A percentile compares a stretch with the other conserved stretches of the same genome.
Evolutionary conservation across 768 basidiomycete species (phyloP).

Genomic region (Nevesoporus exiguus): DNA sequence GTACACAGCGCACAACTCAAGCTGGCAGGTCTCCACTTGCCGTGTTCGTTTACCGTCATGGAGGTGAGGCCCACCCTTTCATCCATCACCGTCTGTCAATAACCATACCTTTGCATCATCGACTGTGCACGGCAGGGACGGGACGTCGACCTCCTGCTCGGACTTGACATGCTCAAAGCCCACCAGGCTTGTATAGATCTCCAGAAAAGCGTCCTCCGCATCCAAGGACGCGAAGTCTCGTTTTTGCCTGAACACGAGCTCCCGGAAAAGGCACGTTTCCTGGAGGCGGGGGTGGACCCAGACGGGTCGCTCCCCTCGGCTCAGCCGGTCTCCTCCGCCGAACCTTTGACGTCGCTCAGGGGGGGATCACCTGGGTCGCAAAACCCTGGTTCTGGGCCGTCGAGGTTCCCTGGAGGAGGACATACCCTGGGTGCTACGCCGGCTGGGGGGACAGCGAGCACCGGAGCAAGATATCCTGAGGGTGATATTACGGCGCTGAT

Average conservation of each 20-base stretch:
- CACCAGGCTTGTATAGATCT: slow-evolving; percentile 97
- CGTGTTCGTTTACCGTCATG: slow-evolving; percentile 93
- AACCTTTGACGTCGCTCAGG: slow-evolving; percentile 5
- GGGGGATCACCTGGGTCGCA: slow-evolving; percentile 17
- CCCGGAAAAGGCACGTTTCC: slow-evolving; percentile 68
- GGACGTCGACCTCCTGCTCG: slow-evolving; percentile 92
- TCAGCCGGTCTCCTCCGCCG: slow-evolving; percentile 21
- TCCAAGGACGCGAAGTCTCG: slow-evolving; percentile 81
- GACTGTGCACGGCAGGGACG: slow-evolving; percentile 54
- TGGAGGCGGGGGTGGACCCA: slow-evolving; percentile 33
- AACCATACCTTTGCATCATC: background rate
- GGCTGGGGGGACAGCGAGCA: slow-evolving; percentile 34
- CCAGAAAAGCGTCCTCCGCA: slow-evolving; percentile 83
- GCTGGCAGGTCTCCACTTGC: slow-evolving; percentile 75
- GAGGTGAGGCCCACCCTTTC: slow-evolving; percentile 51
- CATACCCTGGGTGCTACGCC: slow-evolving; percentile 53
- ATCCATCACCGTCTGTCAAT: background rate
- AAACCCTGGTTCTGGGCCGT: slow-evolving; percentile 41
- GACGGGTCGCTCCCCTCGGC: slow-evolving; percentile 19
- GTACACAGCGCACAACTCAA: slow-evolving; percentile 94
- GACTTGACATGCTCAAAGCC: slow-evolving; percentile 98
- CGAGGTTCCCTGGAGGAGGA: slow-evolving; percentile 67
- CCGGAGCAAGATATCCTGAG: slow-evolving; percentile 55
- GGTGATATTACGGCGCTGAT: slow-evolving; percentile 60
- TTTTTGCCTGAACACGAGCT: slow-evolving; percentile 96